Evolutionary conservation across 495 filamentous ascomycete genomes (phyloP).

Genomic region (Massariosphaeria phaeospora): DNA sequence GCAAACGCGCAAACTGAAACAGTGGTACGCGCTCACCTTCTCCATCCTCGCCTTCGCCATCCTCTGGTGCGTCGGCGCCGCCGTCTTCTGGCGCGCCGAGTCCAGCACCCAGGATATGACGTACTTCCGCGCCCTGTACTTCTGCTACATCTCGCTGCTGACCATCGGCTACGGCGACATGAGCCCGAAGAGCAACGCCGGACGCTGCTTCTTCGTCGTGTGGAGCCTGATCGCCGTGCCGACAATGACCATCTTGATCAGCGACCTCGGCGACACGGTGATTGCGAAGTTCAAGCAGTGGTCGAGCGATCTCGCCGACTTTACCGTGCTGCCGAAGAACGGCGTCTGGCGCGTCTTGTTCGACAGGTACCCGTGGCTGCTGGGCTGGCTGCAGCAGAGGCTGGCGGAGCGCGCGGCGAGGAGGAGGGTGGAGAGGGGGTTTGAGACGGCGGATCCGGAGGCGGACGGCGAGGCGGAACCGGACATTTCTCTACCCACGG

Average conservation of each 20-base stretch:
- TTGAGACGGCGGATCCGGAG: slow-evolving; percentile 33
- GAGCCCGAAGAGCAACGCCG: slow-evolving; percentile 41
- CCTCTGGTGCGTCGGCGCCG: slow-evolving; percentile 44
- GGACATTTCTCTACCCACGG: neutral
- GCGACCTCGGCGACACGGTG: slow-evolving; percentile 60
- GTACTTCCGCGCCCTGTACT: slow-evolving; percentile 46
- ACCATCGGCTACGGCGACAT: slow-evolving; percentile 46
- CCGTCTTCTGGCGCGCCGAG: slow-evolving; percentile 44
- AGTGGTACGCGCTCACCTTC: slow-evolving; percentile 39
- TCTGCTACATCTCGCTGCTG: slow-evolving; percentile 44
- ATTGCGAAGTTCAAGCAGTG: slow-evolving; percentile 53
- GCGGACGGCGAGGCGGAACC: neutral
- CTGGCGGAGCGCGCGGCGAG: slow-evolving; percentile 37
- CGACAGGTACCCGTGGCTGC: slow-evolving; percentile 43
- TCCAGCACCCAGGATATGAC: slow-evolving; percentile 37
- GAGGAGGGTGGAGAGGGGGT: slow-evolving; percentile 48
- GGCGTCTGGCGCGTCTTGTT: slow-evolving; percentile 47
- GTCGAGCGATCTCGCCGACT: slow-evolving; percentile 52
- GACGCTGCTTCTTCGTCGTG: slow-evolving; percentile 44
- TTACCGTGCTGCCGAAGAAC: slow-evolving; percentile 53
- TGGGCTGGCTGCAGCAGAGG: slow-evolving; percentile 40
- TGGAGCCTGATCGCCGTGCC: slow-evolving; percentile 56
- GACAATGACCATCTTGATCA: slow-evolving; percentile 63
- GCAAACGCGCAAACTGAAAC: slow-evolving; percentile 38
- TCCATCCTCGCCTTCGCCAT: slow-evolving; percentile 40